These are phyloP conservation scores for Letharia lupina DNA, from an alignment of 495 filamentous ascomycete species.

Conservation along the genomic window DNA sequence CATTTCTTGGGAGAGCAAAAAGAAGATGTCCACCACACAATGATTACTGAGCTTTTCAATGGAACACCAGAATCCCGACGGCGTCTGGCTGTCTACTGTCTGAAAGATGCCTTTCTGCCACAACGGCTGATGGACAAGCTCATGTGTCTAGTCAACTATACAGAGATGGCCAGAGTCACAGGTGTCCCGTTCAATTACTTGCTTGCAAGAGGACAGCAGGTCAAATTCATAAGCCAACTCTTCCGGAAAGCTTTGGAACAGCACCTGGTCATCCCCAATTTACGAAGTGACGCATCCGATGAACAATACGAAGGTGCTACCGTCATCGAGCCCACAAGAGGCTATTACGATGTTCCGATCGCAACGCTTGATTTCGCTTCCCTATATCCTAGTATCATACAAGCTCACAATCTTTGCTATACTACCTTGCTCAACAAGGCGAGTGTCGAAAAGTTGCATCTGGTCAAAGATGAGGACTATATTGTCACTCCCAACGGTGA, in stretches of 20 bases:
- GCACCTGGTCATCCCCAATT: conserved; percentile 85
- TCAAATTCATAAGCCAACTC: conserved; percentile 95
- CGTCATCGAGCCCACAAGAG: conserved; percentile 89
- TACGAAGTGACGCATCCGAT: conserved; percentile 50
- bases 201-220: conserved; percentile 85
- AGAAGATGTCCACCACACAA: conserved; percentile 96
- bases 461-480: conserved; percentile 87
- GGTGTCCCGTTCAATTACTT: conserved; percentile 96
- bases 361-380: conserved; percentile 98
- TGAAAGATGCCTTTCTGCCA: conserved; percentile 95
- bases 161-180: conserved; percentile 98
- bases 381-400: conserved; percentile 97
- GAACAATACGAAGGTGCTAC: conserved; percentile 98
- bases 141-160: conserved; percentile 95
- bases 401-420: conserved; percentile 98
- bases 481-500: conserved; percentile 92
- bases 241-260: conserved; percentile 92
- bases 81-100: conserved; percentile 86
- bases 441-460: conserved; percentile 59
- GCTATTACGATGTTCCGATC: conserved; percentile 88
- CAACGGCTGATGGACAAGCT: conserved; percentile 95
- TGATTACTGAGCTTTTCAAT: conserved; percentile 97
- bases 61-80: conserved; percentile 86
- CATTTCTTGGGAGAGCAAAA: conserved; percentile 97
- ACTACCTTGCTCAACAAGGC: conserved; percentile 82